Base-by-base conservation (phyloP, 2,329 filamentous ascomycete species). In the Penicillium sp. region DNA sequence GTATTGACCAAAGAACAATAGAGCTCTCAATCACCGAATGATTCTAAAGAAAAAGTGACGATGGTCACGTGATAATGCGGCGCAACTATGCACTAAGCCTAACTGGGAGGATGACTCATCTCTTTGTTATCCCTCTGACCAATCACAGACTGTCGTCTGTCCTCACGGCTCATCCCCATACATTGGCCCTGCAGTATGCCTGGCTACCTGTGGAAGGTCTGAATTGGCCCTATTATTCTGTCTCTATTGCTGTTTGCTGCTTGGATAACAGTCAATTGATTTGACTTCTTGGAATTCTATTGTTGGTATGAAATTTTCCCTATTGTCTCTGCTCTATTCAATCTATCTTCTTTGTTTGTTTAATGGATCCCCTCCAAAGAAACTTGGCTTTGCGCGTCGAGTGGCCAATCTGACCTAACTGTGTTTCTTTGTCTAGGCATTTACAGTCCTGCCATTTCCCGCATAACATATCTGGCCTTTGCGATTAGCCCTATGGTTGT, bases 81-180 rank as follows among this genome's bases (percentile, higher is more conserved):
- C 41, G 27, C 19, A 16, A 12, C 25, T 53, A 19, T 4, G 2
- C 8, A 42, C 46, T 44, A 49, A 16, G 25, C 46, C 28, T 1
- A 0, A 44, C 31, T 27, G 4, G 6, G 7, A 2, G 2, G 22
- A 49, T 59, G 56, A 59, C 35, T 59, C 52, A 57, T 34, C 42
- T 5, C 3, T 16, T 37, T 27, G 31, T 30, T 49, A n/a, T 3
- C 13, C 1, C 6, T 2, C 4, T 18, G 33, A 22, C 65, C 62
- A 68, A 68, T 67, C 54, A 64, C 39, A 50, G 47, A 16, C 39
- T 65, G 64, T 61, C 55, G 51, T 64, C 54, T 67, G 64, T 63
- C 65, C 64, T 68, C 57, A 64, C 52, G 39, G 27, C 33, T 16
- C 33, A 49, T 41, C 13, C 31, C 41, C 59, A 60, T 62, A 62